Conservation (phyloP, 2,329 filamentous ascomycete genomes). For the Hypoxylon sp. region DNA sequence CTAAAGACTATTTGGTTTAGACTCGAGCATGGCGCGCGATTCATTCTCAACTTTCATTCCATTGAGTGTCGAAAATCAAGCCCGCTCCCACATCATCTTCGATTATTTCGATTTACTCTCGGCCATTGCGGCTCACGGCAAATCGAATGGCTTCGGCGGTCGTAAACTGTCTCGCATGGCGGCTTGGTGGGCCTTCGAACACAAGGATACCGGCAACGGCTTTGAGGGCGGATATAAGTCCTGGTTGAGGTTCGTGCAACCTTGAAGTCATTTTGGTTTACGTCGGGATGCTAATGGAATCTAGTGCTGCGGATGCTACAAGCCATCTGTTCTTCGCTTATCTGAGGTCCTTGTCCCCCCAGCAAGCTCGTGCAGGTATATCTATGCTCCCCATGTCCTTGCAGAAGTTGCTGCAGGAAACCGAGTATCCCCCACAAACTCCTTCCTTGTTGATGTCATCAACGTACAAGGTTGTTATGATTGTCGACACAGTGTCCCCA, state of each 20-base stretch:
- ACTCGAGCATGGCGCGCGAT: constrained; percentile 91
- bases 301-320: constrained; percentile 91
- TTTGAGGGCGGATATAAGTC: constrained; percentile 95
- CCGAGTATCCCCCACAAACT: constrained; percentile 90
- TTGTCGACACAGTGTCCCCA: constrained; percentile 93
- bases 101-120: constrained; percentile 96
- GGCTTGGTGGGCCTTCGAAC: constrained; percentile 99
- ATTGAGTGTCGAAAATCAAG: constrained; percentile 88
- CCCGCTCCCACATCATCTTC: constrained; percentile 89
- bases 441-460: constrained; percentile 82
- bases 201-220: constrained; percentile 86
- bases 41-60: constrained; percentile 98
- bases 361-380: constrained; percentile 82
- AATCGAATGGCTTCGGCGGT: constrained; percentile 92
- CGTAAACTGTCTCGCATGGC: constrained; percentile 95
- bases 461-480: constrained; percentile 95
- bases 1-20: constrained; percentile 62
- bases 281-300: constrained; percentile 24
- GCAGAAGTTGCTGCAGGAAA: constrained; percentile 90
- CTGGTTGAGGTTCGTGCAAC: constrained; percentile 78
- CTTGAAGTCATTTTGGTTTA: constrained; percentile 5
- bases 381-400: constrained; percentile 90
- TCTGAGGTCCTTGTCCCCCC: constrained; percentile 89
- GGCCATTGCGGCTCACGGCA: constrained; percentile 91
- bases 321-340: constrained; percentile 99